Conservation (phyloP, 305 asterid genomes). For the Coffea humblotiana region DNA sequence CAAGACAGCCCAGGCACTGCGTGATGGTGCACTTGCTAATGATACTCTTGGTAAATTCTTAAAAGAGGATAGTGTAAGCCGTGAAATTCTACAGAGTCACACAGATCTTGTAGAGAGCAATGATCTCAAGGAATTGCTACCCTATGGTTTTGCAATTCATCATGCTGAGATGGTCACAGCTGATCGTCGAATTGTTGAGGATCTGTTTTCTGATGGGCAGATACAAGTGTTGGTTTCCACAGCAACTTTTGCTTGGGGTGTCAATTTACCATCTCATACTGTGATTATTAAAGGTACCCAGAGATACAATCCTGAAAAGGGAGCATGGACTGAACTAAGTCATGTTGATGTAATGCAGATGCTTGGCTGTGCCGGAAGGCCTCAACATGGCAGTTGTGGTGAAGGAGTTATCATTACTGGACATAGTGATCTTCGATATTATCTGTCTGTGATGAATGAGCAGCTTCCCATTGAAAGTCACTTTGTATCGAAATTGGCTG, state of each 20-base stretch:
- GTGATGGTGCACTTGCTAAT: constrained; percentile 79
- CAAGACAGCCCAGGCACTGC: constrained; percentile 89
- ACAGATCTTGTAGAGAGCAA: constrained; percentile 81
- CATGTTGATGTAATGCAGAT: constrained; percentile 98
- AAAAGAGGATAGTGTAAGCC: constrained; percentile 86
- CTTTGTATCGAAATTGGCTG: constrained; percentile 87
- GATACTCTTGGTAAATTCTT: constrained; percentile 82
- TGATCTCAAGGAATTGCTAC: constrained; percentile 82
- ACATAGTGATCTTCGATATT: constrained; percentile 76
- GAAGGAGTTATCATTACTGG: constrained; percentile 95
- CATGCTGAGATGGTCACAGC: constrained; percentile 97
- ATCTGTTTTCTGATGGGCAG: constrained; percentile 78
- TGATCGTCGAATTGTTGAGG: constrained; percentile 89
- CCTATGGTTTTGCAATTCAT: constrained; percentile 96
- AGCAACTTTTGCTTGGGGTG: constrained; percentile 99
- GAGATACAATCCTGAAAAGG: constrained; percentile 90
- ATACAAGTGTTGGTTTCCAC: constrained; percentile 92
- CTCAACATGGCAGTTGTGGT: constrained; percentile 86
- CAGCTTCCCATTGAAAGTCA: constrained; percentile 98
- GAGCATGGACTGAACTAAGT: constrained; percentile 95
- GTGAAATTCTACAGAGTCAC: constrained; percentile 83
- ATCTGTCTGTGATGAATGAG: constrained; percentile 90
- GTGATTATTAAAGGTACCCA: constrained; percentile 96
- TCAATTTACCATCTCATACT: constrained; percentile 92
- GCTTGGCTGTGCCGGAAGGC: constrained; percentile 99